These are phyloP conservation scores for Daldinia concentrica DNA, from an alignment of 495 filamentous ascomycete genomes.

Conservation along the genomic window DNA sequence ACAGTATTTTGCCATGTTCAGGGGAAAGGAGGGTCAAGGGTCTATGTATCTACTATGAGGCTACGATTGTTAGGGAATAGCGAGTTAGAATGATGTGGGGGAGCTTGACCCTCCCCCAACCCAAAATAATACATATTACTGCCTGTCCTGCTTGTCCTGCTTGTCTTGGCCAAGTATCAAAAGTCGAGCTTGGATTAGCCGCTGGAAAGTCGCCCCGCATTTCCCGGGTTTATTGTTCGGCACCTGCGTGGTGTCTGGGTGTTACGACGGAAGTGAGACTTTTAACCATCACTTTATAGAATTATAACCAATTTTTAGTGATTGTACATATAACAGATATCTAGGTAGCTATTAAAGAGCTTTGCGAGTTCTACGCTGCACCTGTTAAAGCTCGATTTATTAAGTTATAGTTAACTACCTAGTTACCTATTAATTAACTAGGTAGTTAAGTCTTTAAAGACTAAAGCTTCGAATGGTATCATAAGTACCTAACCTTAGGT, in stretches of 20 bases:
- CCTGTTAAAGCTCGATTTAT: too few species aligned
- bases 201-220: constrained; percentile 37
- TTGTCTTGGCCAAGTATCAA: constrained; percentile 5
- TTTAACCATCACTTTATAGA: neutral
- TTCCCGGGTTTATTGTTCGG: constrained; percentile 35
- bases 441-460: neutral
- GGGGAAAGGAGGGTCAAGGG: neutral
- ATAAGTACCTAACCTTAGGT: too few species aligned
- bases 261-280: neutral
- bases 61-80: neutral
- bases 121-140: neutral
- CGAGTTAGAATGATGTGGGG: constrained; percentile 3
- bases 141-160: neutral
- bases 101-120: neutral
- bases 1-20: neutral
- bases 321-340: too few species aligned
- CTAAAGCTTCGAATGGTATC: neutral
- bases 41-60: neutral
- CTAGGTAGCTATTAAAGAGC: too few species aligned
- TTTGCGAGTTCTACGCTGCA: too few species aligned
- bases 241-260: constrained; percentile 7
- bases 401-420: neutral
- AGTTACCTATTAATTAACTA: too few species aligned
- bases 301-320: too few species aligned
- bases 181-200: constrained; percentile 27